Evolutionary conservation across 768 basidiomycete species (phyloP).

Genomic region (Porphyrellus cyaneotinctus): DNA sequence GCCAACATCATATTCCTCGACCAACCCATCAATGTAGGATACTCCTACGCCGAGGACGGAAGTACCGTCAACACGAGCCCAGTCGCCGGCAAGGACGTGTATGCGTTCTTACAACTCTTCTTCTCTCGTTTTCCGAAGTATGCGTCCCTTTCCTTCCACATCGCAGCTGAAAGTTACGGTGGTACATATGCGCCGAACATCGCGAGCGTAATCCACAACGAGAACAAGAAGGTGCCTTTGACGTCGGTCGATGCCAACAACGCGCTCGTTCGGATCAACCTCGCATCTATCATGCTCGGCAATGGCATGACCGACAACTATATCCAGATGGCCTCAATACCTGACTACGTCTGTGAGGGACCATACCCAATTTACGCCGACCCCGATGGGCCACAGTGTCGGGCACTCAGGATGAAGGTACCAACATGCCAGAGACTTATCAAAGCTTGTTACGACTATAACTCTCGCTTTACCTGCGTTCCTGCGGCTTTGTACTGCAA

Average conservation of each 20-base stretch:
- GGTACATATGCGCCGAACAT: conserved; percentile 85
- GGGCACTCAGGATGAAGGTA: conserved; percentile 56
- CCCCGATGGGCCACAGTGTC: conserved; percentile 62
- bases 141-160: conserved; percentile 63
- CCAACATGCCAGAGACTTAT: conserved; percentile 73
- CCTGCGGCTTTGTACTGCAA: conserved; percentile 80
- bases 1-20: conserved; percentile 60
- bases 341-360: conserved; percentile 80
- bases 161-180: conserved; percentile 77
- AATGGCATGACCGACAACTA: conserved; percentile 86
- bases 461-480: conserved; percentile 61
- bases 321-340: conserved; percentile 73
- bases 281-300: conserved; percentile 79
- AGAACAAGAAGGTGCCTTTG: conserved; percentile 59
- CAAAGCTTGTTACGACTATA: conserved; percentile 62
- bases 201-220: conserved; percentile 73
- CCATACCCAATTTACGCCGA: conserved; percentile 79
- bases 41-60: conserved; percentile 76
- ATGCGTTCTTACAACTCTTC: conserved; percentile 81
- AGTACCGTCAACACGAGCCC: conserved; percentile 76
- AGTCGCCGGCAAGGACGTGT: conserved; percentile 86
- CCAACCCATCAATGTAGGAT: conserved; percentile 87
- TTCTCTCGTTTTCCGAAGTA: conserved; percentile 73
- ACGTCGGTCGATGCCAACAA: conserved; percentile 38
- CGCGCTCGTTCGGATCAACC: conserved; percentile 63